Conservation (phyloP, 768 basidiomycete species). For the Podaxis sp. region DNA sequence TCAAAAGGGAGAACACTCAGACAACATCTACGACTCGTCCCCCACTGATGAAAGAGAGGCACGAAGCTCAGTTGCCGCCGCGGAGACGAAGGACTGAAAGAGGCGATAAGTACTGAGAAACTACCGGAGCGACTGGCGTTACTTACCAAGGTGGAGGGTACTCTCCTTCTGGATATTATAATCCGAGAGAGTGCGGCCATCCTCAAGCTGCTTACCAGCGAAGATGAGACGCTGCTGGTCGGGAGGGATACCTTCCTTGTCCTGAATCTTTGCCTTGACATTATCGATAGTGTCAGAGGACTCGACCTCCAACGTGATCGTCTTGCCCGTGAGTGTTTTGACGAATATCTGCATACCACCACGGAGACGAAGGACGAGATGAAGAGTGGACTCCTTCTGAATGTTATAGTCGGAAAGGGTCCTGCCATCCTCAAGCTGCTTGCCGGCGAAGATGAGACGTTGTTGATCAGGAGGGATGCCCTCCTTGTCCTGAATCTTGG, state of each 20-base stretch:
- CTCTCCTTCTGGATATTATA: slow-evolving; percentile 78
- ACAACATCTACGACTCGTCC: too few relatives aligned
- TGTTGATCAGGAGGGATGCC: slow-evolving; percentile 88
- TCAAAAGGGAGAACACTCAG: neutral
- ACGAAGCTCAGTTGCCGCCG: slow-evolving; percentile 51
- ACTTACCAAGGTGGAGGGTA: slow-evolving; percentile 57
- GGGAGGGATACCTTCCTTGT: slow-evolving; percentile 79
- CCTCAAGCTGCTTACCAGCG: slow-evolving; percentile 78
- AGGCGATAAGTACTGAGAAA: neutral
- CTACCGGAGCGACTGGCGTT: neutral
- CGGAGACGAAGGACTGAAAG: slow-evolving; percentile 69
- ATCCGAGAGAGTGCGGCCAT: slow-evolving; percentile 75
- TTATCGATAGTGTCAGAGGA: slow-evolving; percentile 77
- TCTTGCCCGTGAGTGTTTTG: slow-evolving; percentile 74
- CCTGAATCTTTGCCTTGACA: slow-evolving; percentile 77
- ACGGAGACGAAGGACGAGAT: slow-evolving; percentile 71
- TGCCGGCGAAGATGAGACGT: slow-evolving; percentile 89
- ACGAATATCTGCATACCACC: slow-evolving; percentile 75
- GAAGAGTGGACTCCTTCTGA: slow-evolving; percentile 78
- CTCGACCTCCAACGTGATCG: slow-evolving; percentile 75
- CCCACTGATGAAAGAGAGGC: too few relatives aligned
- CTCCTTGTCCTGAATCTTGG: slow-evolving; percentile 82
- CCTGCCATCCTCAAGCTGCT: slow-evolving; percentile 92
- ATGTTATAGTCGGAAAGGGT: slow-evolving; percentile 85
- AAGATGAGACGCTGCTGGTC: slow-evolving; percentile 82